phyloP scores from a whole-genome alignment of 1,284 basidiomycete genomes.

The Golubevia sp. region DNA sequence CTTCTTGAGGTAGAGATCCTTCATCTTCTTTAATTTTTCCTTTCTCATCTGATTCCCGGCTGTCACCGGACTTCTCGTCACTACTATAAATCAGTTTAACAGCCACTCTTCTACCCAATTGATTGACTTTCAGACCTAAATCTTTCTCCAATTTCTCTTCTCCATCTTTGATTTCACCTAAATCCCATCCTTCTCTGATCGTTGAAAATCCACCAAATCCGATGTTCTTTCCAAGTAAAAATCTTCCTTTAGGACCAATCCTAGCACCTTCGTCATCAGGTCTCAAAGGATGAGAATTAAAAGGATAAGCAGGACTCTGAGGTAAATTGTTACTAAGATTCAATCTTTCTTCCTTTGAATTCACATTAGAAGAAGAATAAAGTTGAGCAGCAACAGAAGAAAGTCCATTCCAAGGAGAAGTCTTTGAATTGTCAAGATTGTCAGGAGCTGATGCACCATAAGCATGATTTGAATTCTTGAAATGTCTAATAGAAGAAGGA shows the following conservation, averaged over 20 bases:
- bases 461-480: too few relatives aligned
- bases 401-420: too few relatives aligned
- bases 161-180: constrained; percentile 2
- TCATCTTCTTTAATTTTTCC: neutral
- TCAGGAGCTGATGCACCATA: too few relatives aligned
- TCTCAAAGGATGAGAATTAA: neutral
- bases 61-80: too few relatives aligned
- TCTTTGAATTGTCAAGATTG: too few relatives aligned
- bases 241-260: constrained; percentile 34
- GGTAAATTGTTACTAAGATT: neutral
- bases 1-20: constrained; percentile 18
- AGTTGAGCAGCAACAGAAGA: neutral
- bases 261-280: constrained; percentile 37
- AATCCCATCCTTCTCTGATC: constrained; percentile 41
- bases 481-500: too few relatives aligned
- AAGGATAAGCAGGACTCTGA: neutral
- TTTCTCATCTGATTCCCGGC: too few relatives aligned
- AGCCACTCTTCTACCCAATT: constrained; percentile 22
- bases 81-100: constrained; percentile 40
- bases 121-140: neutral
- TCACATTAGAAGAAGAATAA: neutral
- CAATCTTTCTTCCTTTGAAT: too few relatives aligned
- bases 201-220: constrained; percentile 48
- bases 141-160: constrained; percentile 2
- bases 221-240: constrained; percentile 36